Conservation (phyloP, 2,329 filamentous ascomycete species). For the Rhynchosporium secalis region DNA sequence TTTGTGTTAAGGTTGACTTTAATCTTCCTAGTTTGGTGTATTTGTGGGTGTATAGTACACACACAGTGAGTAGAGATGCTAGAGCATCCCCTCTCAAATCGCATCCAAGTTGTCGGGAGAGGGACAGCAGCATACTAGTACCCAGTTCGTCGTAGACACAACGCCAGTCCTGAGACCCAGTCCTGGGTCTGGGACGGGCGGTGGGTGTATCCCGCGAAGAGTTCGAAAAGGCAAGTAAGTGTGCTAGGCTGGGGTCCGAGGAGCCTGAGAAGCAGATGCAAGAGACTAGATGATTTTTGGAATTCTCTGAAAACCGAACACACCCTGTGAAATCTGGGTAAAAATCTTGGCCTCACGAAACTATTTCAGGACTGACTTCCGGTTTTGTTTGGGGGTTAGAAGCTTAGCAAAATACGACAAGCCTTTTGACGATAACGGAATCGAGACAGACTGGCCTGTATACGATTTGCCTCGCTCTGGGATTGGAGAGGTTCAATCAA, state of each 20-base stretch:
- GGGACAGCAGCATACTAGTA: slow-evolving; percentile 1
- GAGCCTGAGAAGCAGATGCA: too few relatives aligned
- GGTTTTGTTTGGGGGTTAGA: slow-evolving; percentile 1
- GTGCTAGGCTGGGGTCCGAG: too few relatives aligned
- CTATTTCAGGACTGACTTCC: slow-evolving; percentile 4
- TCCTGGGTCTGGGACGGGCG: slow-evolving; percentile 7
- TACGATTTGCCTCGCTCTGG: neutral
- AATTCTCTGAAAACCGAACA: neutral
- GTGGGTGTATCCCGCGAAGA: slow-evolving; percentile 6
- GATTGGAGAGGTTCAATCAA: neutral
- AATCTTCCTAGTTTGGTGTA: slow-evolving; percentile 1
- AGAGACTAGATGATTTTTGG: too few relatives aligned
- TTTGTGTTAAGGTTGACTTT: slow-evolving; percentile 4
- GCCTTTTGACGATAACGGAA: slow-evolving; percentile 9
- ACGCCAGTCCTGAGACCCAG: too few relatives aligned
- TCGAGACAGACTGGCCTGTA: neutral
- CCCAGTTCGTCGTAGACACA: neutral
- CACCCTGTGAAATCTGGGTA: neutral
- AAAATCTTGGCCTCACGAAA: neutral
- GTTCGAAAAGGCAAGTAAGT: neutral
- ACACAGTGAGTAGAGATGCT: too few relatives aligned
- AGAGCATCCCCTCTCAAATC: neutral
- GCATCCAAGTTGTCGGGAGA: slow-evolving; percentile 11
- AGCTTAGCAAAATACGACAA: slow-evolving; percentile 16
- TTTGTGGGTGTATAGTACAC: neutral